Evolutionary conservation across 306 rosid species (phyloP), one percentile per base, ranked within the genome.

Genomic region (Cucurbita argyrosperma): DNA sequence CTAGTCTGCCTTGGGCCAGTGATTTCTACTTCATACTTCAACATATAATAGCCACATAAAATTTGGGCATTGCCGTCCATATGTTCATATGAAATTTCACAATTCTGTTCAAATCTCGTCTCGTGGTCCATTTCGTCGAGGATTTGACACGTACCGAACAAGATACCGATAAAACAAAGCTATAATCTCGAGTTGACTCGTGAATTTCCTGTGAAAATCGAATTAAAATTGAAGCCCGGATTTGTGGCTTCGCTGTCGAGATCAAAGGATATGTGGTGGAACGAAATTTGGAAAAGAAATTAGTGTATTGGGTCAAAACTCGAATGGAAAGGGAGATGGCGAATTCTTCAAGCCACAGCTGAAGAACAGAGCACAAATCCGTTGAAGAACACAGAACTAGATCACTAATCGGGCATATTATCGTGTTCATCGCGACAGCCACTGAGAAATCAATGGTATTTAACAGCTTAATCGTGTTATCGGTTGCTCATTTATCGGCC

Each of bases 401-500:
- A 43, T 5, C 35, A 3, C 11, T 12, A 26, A 11, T 58, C 64
- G 5, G 64, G 40, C 4, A 26, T 13, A 26, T 12, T 10, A 58
- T 3, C 10, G 15, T 18, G 19, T 15, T 15, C 7, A 51, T 14
- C 54, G 54, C 54, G 18, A 50, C 16, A 50, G 18, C 40, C 56
- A 1, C 51, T 0, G 62, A n/a, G 11, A 23, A 12, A 40, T 37
- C 71, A 57, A 84, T 92, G 97, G 97, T 92, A 63, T 88, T 88
- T 82, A 86, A 81, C 86, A 85, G 92, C 80, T 6, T 63, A 46
- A 52, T 88, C 4, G 81, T 88, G 85, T 53, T 83, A 8, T 76
- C 88, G 3, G 96, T 90, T 62, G 98, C 96, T 19, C 89, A 85
- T 84, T 16, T 67, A 18, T 90, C 98, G 0, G 89, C 95, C 0